Evolutionary conservation across 345 rosid species (phyloP).

Genomic region (Sapria himalayana): DNA sequence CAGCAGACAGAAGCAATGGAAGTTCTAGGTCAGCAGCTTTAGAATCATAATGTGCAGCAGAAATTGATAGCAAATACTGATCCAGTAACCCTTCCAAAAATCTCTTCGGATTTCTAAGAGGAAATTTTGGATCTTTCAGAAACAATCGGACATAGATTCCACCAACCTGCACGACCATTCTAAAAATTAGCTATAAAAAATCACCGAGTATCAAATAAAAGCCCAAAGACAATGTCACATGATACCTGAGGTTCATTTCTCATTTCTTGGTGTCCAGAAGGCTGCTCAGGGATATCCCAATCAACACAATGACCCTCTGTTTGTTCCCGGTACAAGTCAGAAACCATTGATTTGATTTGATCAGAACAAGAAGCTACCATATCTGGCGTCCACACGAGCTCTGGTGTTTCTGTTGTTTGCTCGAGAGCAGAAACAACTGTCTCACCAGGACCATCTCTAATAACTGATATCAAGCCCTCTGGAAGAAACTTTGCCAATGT

Average conservation of each 20-base stretch:
- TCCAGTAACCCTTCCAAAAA: constrained; percentile 95
- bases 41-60: constrained; percentile 68
- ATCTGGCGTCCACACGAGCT: constrained; percentile 99
- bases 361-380: constrained; percentile 97
- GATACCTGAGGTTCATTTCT: constrained; percentile 82
- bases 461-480: constrained; percentile 79
- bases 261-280: constrained; percentile 79
- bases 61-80: constrained; percentile 84
- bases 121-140: constrained; percentile 93
- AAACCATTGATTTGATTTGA: constrained; percentile 84
- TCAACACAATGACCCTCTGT: constrained; percentile 82
- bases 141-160: constrained; percentile 88
- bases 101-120: constrained; percentile 84
- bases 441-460: constrained; percentile 98
- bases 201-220: neutral
- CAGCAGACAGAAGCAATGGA: constrained; percentile 92
- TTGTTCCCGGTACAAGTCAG: constrained; percentile 79
- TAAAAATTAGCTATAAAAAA: constrained; percentile 7
- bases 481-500: constrained; percentile 94
- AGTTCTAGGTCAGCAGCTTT: constrained; percentile 77
- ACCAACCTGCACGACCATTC: constrained; percentile 45
- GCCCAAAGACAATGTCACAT: constrained; percentile 2
- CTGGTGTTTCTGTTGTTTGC: constrained; percentile 88
- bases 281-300: constrained; percentile 97
- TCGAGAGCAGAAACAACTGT: constrained; percentile 82